Percentiles rank a stretch among this genome's conserved stretches.
These are phyloP conservation scores for Boletus reticulatus DNA, from an alignment of 768 basidiomycete genomes.

Conservation along the genomic window DNA sequence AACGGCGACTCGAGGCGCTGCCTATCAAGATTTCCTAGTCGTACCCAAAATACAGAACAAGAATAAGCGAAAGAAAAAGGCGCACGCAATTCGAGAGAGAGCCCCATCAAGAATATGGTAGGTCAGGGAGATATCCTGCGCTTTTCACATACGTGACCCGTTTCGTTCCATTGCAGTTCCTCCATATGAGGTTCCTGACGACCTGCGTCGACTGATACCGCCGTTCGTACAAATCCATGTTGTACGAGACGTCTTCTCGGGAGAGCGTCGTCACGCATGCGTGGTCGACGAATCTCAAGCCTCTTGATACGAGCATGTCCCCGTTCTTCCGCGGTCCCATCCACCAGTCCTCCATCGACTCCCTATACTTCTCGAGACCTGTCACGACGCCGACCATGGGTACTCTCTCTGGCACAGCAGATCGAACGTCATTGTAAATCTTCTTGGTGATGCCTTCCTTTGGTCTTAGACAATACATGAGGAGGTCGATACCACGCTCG, in stretches of 20 bases:
- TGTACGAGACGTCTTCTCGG: conserved; percentile 30
- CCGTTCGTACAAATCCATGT: conserved; percentile 32
- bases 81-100: not conserved
- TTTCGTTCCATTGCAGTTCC: conserved; percentile 30
- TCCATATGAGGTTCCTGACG: conserved; percentile 27
- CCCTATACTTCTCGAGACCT: conserved; percentile 34
- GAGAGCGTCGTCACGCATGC: conserved; percentile 43
- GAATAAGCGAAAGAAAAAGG: not conserved
- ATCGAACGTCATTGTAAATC: conserved; percentile 25
- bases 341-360: conserved; percentile 36
- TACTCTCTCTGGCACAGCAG: conserved; percentile 31
- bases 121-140: conserved; percentile 27
- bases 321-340: conserved; percentile 29
- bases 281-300: conserved; percentile 37
- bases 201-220: conserved; percentile 28
- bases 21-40: conserved; percentile 13
- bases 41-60: conserved; percentile 12
- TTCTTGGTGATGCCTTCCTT: conserved; percentile 30
- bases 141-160: conserved; percentile 30
- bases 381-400: conserved; percentile 40
- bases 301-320: conserved; percentile 29
- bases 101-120: conserved; percentile 17
- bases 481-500: conserved; percentile 31
- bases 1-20: conserved; percentile 16
- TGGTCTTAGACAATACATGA: conserved; percentile 29